Conservation (phyloP, 2,329 filamentous ascomycete genomes). For the Graphilbum fragrans region DNA sequence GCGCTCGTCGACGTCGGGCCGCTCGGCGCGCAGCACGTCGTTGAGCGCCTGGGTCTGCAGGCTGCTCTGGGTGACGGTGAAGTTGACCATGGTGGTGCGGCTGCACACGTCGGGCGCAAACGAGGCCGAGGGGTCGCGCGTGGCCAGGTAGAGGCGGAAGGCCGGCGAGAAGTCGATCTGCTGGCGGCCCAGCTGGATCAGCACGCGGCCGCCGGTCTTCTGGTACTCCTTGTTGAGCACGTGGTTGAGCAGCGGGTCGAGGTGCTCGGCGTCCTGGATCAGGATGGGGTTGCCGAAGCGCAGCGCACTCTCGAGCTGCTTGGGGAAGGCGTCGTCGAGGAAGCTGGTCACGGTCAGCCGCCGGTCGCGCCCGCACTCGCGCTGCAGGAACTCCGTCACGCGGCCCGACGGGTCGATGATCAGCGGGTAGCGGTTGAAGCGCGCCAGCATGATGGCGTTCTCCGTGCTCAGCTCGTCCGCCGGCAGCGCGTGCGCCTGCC, state of each 20-base stretch:
- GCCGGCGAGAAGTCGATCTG: conserved; percentile 98
- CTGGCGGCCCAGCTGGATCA: conserved; percentile 96
- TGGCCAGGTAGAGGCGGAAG: conserved; percentile 91
- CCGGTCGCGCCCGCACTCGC: conserved; percentile 75
- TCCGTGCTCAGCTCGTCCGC: conserved; percentile 97
- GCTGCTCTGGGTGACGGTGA: conserved; percentile 97
- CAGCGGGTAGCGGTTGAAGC: conserved; percentile 95
- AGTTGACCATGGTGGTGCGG: conserved; percentile 97
- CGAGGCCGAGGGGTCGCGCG: conserved; percentile 83
- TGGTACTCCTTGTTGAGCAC: conserved; percentile 99
- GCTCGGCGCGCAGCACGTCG: conserved; percentile 92
- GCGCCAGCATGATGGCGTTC: conserved; percentile 92
- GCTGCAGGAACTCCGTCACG: conserved; percentile 88
- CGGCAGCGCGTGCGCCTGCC: conserved; percentile 88
- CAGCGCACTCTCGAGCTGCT: conserved; percentile 91
- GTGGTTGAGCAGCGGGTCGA: conserved; percentile 95
- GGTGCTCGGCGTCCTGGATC: conserved; percentile 93
- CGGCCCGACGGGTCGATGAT: conserved; percentile 97
- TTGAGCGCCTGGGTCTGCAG: conserved; percentile 96
- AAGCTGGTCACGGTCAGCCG: conserved; percentile 96
- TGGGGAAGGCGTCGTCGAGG: conserved; percentile 94
- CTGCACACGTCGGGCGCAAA: conserved; percentile 97
- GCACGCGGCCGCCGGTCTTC: conserved; percentile 91
- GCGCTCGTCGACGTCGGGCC: conserved; percentile 92
- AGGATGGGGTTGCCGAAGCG: conserved; percentile 97